phyloP scores from a whole-genome alignment of 306 rosid genomes.

The Casuarina glauca region DNA sequence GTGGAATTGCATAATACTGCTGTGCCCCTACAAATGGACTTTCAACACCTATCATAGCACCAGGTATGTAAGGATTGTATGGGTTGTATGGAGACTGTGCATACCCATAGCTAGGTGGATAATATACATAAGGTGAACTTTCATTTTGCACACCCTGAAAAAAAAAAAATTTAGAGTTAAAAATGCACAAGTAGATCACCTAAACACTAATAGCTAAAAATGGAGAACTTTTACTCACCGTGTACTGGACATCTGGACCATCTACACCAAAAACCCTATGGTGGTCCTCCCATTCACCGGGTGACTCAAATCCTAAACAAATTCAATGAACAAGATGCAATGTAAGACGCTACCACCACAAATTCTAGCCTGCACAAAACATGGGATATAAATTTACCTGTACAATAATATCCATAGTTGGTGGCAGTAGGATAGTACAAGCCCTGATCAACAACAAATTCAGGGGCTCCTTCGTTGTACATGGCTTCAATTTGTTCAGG shows the following conservation, averaged over 20 bases:
- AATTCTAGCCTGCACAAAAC: background rate
- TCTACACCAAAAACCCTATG: slow-evolving; percentile 73
- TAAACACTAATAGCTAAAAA: background rate
- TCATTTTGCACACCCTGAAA: slow-evolving; percentile 85
- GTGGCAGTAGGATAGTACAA: slow-evolving; percentile 83
- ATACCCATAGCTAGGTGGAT: slow-evolving; percentile 83
- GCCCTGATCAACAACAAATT: slow-evolving; percentile 83
- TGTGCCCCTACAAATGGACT: slow-evolving; percentile 64
- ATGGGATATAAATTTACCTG: slow-evolving; percentile 49
- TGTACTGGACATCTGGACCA: slow-evolving; percentile 68
- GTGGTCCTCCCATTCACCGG: slow-evolving; percentile 94
- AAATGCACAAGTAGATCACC: slow-evolving; percentile 8
- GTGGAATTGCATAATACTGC: slow-evolving; percentile 63
- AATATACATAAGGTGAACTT: slow-evolving; percentile 77
- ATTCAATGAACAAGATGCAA: slow-evolving; percentile 18
- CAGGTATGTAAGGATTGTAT: slow-evolving; percentile 94
- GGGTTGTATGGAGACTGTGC: slow-evolving; percentile 98
- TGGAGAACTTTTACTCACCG: slow-evolving; percentile 45
- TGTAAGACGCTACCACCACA: slow-evolving; percentile 21
- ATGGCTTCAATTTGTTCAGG: slow-evolving; percentile 64
- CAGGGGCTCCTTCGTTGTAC: slow-evolving; percentile 76
- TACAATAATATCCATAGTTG: slow-evolving; percentile 89
- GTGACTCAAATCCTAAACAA: slow-evolving; percentile 76
- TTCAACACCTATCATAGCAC: slow-evolving; percentile 86
- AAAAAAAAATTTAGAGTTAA: slow-evolving; percentile 20